Conservation (phyloP, 176 grass and related monocot species). For the Rhynchospora breviuscula region DNA sequence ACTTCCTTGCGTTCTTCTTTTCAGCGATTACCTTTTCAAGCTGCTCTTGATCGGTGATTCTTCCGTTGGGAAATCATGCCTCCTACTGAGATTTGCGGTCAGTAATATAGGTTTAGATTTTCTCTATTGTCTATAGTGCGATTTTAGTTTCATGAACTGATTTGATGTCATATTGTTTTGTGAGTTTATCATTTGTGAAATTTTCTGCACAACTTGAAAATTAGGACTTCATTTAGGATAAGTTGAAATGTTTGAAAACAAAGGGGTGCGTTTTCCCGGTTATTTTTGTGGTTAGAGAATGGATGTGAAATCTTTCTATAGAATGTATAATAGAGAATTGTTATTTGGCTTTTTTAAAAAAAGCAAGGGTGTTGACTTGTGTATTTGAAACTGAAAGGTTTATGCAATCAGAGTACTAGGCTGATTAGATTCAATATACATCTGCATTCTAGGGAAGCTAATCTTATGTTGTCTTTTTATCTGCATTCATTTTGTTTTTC, state of each 20-base stretch:
- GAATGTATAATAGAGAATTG: not conserved
- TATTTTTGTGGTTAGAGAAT: not conserved
- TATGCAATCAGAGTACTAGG: not conserved
- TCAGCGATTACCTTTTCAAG: constrained; percentile 99
- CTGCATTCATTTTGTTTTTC: constrained; percentile 10
- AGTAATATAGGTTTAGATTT: constrained; percentile 9
- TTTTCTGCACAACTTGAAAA: not conserved
- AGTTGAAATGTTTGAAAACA: not conserved
- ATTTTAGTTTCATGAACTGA: too few relatives aligned
- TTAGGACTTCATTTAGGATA: not conserved
- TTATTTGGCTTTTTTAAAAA: not conserved
- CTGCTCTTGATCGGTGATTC: constrained; percentile 96
- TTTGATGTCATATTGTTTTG: too few relatives aligned
- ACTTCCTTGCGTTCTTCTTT: constrained; percentile 1
- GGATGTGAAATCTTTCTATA: not conserved
- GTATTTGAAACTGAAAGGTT: not conserved
- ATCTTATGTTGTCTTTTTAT: not conserved
- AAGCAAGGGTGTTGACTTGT: not conserved
- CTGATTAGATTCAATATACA: not conserved
- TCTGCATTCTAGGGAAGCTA: not conserved
- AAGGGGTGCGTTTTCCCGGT: not conserved
- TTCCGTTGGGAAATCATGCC: constrained; percentile 92
- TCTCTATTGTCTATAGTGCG: not conserved
- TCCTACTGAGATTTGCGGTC: constrained; percentile 84
- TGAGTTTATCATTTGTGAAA: not conserved